A percentile compares a stretch with the other conserved stretches of the same genome.
Conservation (phyloP, 176 grass and related monocot species). For the Saccharum spontaneum region DNA sequence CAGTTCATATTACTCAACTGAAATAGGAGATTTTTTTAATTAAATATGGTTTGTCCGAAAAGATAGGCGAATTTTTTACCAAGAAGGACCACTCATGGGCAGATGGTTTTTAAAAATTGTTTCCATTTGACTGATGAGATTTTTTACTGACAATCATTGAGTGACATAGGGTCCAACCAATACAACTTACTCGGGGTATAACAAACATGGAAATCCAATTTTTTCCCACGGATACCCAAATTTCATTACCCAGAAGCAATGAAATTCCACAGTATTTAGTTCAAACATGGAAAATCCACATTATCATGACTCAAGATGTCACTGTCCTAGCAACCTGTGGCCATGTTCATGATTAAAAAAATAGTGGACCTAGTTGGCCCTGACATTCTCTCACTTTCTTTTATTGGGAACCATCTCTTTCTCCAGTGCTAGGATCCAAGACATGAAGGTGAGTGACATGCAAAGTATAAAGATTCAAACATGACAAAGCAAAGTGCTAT, state of each 20-base stretch:
- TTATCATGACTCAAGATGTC: not conserved
- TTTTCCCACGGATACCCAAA: not conserved
- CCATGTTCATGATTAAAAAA: not conserved
- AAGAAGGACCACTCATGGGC: not conserved
- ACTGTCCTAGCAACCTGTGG: not conserved
- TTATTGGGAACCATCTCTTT: not conserved
- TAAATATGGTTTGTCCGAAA: not conserved
- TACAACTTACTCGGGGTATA: not conserved
- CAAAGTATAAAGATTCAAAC: not conserved
- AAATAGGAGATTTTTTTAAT: not conserved
- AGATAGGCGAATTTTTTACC: not conserved
- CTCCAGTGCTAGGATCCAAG: not conserved
- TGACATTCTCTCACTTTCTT: not conserved
- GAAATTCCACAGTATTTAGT: not conserved
- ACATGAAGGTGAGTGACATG: not conserved
- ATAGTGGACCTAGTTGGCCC: not conserved
- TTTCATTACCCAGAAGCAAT: not conserved
- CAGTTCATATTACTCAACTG: not conserved
- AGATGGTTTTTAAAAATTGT: not conserved
- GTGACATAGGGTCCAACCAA: not conserved
- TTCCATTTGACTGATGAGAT: not conserved
- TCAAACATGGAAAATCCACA: not conserved
- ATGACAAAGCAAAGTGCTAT: not conserved
- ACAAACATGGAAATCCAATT: not conserved
- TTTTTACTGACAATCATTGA: not conserved